phyloP scores from a whole-genome alignment of 2,329 filamentous ascomycete species.

The Dothideomycetes sp. region DNA sequence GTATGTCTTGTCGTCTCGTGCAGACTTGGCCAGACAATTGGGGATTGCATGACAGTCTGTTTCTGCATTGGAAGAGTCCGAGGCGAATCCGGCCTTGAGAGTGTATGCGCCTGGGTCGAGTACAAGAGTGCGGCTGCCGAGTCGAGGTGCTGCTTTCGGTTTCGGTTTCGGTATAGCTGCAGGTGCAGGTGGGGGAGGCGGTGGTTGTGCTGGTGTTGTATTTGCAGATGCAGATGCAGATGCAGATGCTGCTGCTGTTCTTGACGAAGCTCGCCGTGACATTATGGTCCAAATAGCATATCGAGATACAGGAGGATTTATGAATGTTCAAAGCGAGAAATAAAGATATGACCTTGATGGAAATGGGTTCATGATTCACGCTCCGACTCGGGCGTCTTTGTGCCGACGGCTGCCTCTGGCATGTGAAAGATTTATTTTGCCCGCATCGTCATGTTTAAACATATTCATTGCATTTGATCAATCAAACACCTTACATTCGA shows the following conservation, averaged over 20 bases:
- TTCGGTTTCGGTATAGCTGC: too few relatives aligned
- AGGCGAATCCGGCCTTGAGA: constrained; percentile 74
- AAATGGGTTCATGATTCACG: background rate
- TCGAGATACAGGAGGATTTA: background rate
- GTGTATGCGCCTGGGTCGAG: constrained; percentile 89
- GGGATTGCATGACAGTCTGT: constrained; percentile 60
- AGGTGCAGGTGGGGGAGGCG: too few relatives aligned
- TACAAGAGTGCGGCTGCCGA: constrained; percentile 54
- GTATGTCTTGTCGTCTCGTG: constrained; percentile 67
- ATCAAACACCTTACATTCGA: too few relatives aligned
- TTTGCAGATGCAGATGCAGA: too few relatives aligned
- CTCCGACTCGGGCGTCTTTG: background rate
- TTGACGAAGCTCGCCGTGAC: background rate
- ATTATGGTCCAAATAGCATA: background rate
- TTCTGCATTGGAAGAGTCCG: constrained; percentile 19
- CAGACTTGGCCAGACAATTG: constrained; percentile 73
- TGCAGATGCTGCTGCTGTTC: background rate
- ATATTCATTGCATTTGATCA: too few relatives aligned
- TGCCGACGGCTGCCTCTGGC: background rate
- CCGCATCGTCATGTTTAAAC: background rate
- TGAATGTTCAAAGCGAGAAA: background rate
- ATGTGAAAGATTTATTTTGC: constrained; percentile 1
- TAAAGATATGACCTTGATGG: background rate
- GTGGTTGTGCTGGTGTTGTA: background rate
- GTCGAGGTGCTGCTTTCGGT: too few relatives aligned